Base-by-base conservation (phyloP, 768 basidiomycete genomes). In the Mycena sanguinolenta region DNA sequence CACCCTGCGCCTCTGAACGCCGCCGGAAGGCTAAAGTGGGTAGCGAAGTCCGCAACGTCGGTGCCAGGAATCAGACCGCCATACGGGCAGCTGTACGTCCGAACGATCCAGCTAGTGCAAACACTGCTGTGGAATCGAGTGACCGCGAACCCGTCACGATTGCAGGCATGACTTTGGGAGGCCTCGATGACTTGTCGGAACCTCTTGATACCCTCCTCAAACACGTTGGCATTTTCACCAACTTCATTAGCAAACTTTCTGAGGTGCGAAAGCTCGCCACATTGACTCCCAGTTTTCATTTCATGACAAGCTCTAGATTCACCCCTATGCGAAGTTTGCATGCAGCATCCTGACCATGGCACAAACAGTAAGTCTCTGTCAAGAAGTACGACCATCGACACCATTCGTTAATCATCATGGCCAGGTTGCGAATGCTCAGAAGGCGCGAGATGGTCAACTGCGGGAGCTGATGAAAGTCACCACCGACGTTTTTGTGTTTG, bases 291-390 rank as follows among this genome's bases (percentile, higher is more conserved):
- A 38, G 14, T 7, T 6, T 38, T 44, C 7, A 44, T 44, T 19
- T 17, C 16, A 14, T 44, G 2, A n/a, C n/a, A n/a, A n/a, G n/a
- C n/a, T n/a, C n/a, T 42, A 69, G 68, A 64, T 69, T 9, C 62
- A 64, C 21, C 68, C 68, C 4, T 69, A 59, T 21, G 68, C 55
- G 1, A 63, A 69, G 55, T 32, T 63, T 28, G 68, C 68, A 25
- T 59, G 34, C 49, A 60, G 57, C 49, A 58, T 69, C 16, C 32
- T 69, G 27, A 64, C 52, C 16, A 59, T 69, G 57, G 63, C 58
- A 13, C 49, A 64, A n/a, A 63, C 39, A 62, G 68, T 69, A 60
- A n/a, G 10, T 38, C 1, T 2, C 21, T 36, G 6, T 19, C 50
- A n/a, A n/a, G n/a, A n/a, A n/a, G n/a, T 52, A 2, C 21, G 23